phyloP scores from a whole-genome alignment of 2,329 filamentous ascomycete genomes.

The Penicillium olsonii region DNA sequence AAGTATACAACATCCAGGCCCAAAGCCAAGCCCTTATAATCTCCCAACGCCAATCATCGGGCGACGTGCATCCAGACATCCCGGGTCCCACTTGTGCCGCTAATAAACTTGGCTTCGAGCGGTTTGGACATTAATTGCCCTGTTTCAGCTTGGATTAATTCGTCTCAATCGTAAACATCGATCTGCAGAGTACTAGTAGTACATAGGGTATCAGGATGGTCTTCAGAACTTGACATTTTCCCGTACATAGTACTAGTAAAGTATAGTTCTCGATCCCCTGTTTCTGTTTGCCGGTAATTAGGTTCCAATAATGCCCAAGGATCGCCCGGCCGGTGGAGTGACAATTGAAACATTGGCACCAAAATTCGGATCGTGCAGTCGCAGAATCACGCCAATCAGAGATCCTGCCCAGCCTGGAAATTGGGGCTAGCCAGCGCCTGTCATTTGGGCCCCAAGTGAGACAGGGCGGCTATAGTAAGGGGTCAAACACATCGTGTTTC shows the following conservation, averaged over 20 bases:
- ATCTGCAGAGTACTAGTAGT: too few species aligned
- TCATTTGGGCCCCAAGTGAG: not conserved
- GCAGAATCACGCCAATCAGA: not conserved
- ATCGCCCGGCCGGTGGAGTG: not conserved
- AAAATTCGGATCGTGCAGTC: not conserved
- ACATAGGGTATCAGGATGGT: too few species aligned
- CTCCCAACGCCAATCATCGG: conserved; percentile 11
- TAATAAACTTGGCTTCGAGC: conserved; percentile 25
- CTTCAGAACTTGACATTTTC: too few species aligned
- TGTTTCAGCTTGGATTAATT: conserved; percentile 18
- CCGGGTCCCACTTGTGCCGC: conserved; percentile 14
- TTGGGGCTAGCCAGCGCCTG: not conserved
- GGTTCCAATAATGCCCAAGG: not conserved
- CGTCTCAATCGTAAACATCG: not conserved
- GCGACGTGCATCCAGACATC: not conserved
- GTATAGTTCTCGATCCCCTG: not conserved
- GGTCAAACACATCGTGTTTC: not conserved
- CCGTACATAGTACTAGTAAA: too few species aligned
- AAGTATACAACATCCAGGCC: not conserved
- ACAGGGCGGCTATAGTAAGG: not conserved
- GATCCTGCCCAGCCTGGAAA: not conserved
- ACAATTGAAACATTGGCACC: conserved; percentile 1
- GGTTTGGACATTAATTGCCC: conserved; percentile 15
- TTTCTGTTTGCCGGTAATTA: not conserved
- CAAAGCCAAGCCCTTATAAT: conserved; percentile 7